Evolutionary conservation across 345 rosid species (phyloP).

Genomic region (Dimocarpus longan): DNA sequence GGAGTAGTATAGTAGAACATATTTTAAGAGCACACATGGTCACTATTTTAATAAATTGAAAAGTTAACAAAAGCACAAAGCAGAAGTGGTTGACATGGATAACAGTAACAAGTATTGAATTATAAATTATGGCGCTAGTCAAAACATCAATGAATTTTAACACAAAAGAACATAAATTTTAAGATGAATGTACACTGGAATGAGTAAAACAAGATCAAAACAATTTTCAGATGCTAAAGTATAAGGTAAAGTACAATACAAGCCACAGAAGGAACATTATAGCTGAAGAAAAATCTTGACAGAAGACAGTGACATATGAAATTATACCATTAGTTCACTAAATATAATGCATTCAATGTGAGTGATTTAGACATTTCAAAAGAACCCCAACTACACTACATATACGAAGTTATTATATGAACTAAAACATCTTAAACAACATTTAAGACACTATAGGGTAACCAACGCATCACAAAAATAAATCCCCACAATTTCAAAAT

Average conservation of each 20-base stretch:
- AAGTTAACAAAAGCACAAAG: not conserved
- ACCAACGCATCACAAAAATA: not conserved
- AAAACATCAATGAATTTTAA: not conserved
- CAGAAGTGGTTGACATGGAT: not conserved
- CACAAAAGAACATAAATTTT: not conserved
- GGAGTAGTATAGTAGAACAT: not conserved
- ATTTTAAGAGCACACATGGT: not conserved
- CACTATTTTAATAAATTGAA: not conserved
- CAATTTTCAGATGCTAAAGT: not conserved
- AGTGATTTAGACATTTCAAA: no score
- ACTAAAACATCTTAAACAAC: not conserved
- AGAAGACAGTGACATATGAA: not conserved
- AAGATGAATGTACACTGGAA: not conserved
- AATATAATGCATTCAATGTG: not conserved
- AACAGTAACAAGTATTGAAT: not conserved
- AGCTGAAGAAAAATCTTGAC: not conserved
- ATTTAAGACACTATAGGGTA: not conserved
- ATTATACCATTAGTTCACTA: not conserved
- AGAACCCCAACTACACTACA: not conserved
- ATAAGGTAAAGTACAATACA: not conserved
- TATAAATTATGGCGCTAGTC: not conserved
- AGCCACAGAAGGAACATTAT: not conserved
- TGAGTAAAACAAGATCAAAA: no score
- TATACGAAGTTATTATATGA: not conserved
- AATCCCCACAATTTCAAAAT: not conserved